Evolutionary conservation across 345 rosid genomes (phyloP).

Genomic region (Psidium guajava): DNA sequence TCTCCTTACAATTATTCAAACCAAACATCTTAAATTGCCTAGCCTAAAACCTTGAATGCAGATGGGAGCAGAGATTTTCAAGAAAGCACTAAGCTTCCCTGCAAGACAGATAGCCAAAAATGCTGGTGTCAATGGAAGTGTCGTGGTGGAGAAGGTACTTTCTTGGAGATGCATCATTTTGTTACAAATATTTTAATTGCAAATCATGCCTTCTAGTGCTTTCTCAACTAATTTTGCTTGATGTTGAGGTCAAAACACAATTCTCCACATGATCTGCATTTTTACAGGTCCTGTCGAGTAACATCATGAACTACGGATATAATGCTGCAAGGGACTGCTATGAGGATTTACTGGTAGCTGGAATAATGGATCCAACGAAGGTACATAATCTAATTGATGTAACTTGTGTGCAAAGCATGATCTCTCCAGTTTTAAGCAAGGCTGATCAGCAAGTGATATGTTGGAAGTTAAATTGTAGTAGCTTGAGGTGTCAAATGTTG

Average conservation of each 20-base stretch:
- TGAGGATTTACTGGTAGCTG: conserved; percentile 70
- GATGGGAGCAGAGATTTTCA: conserved; percentile 91
- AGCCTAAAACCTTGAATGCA: conserved; percentile 8
- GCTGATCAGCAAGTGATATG: neutral
- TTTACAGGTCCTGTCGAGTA: conserved; percentile 45
- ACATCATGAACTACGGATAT: conserved; percentile 56
- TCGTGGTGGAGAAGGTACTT: conserved; percentile 63
- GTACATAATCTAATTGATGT: conserved; percentile 15
- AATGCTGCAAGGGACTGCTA: conserved; percentile 72
- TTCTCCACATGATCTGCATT: neutral
- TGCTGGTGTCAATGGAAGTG: conserved; percentile 70
- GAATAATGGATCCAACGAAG: conserved; percentile 89
- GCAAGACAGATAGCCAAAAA: conserved; percentile 72
- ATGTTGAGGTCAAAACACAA: neutral
- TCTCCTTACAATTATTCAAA: neutral
- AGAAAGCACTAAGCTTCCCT: conserved; percentile 75
- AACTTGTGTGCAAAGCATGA: neutral
- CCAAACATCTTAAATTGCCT: neutral
- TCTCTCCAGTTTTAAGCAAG: neutral
- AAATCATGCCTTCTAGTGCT: neutral
- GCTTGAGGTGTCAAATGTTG: neutral
- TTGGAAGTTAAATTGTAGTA: neutral
- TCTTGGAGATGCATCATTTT: neutral
- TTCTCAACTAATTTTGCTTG: neutral
- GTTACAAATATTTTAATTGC: neutral